Conservation (phyloP, 108 stramenopile genomes). For the Discostella pseudostelligera region DNA sequence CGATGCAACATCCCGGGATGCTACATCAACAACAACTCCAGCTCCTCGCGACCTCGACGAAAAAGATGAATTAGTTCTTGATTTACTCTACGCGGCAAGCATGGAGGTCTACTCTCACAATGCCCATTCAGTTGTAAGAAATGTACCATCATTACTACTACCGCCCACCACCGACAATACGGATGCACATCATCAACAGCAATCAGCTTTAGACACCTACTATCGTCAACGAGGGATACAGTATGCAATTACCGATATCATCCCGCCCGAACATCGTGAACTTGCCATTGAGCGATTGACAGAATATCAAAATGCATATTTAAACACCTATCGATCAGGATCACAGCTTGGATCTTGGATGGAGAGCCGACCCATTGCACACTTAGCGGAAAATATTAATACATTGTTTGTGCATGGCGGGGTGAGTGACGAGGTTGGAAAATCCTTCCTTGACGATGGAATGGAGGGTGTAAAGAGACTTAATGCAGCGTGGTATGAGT, state of each 20-base stretch:
- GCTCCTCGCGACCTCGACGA: constrained; percentile 29
- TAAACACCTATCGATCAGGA: constrained; percentile 48
- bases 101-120: constrained; percentile 50
- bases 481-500: constrained; percentile 36
- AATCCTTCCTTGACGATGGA: constrained; percentile 17
- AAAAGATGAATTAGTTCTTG: constrained; percentile 50
- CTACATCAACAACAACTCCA: neutral
- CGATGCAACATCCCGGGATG: neutral
- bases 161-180: neutral
- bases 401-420: constrained; percentile 64
- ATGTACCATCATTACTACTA: constrained; percentile 25
- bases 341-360: constrained; percentile 52
- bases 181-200: no score
- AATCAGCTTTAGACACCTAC: no score
- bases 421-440: constrained; percentile 33
- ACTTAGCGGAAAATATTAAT: constrained; percentile 35
- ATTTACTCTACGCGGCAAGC: constrained; percentile 53
- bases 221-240: constrained; percentile 15
- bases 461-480: constrained; percentile 37
- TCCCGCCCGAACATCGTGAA: constrained; percentile 46
- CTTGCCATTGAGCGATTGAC: constrained; percentile 43
- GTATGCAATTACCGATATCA: constrained; percentile 49
- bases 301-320: constrained; percentile 50
- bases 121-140: constrained; percentile 40
- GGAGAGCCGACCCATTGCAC: constrained; percentile 46